A percentile compares a stretch with the other conserved stretches of the same genome.
These are phyloP conservation scores for Peronospora tabacina DNA, from an alignment of 352 stramenopile genomes.

Conservation along the genomic window DNA sequence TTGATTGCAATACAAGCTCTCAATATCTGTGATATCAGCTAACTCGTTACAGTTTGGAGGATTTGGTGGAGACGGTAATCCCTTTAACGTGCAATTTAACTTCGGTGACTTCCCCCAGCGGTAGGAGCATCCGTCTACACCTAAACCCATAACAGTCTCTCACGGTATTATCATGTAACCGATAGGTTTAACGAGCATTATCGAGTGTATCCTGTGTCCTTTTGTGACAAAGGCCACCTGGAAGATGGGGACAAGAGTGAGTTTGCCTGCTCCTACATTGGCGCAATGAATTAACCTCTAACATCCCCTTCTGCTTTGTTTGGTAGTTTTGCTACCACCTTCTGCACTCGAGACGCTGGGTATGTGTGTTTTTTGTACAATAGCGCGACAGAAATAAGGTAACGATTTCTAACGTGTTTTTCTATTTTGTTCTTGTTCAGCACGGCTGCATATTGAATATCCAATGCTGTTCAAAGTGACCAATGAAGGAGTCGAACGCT, in stretches of 20 bases:
- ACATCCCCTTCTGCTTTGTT: not conserved
- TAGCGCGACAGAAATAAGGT: not conserved
- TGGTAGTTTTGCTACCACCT: constrained; percentile 89
- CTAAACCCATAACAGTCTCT: not conserved
- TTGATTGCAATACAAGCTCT: not conserved
- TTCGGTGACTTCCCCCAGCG: constrained; percentile 65
- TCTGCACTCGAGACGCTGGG: constrained; percentile 96
- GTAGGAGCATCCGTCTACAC: constrained; percentile 17
- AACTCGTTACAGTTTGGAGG: constrained; percentile 44
- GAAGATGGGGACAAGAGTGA: constrained; percentile 86
- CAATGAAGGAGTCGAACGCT: constrained; percentile 79
- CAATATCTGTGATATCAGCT: not conserved
- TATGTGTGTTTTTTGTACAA: constrained; percentile 21
- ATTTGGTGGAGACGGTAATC: constrained; percentile 67
- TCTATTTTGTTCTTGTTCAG: constrained; percentile 24
- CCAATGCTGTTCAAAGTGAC: constrained; percentile 98
- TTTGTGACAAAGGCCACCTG: constrained; percentile 82
- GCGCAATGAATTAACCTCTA: too few species aligned
- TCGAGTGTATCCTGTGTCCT: constrained; percentile 81
- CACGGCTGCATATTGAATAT: constrained; percentile 94
- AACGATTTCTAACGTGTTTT: constrained; percentile 1
- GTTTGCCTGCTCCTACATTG: constrained; percentile 6
- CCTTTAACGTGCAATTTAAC: constrained; percentile 78
- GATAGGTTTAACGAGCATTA: constrained; percentile 83
- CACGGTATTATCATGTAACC: not conserved